phyloP scores from a whole-genome alignment of 2,329 filamentous ascomycete genomes.

The Aaosphaeria arxii region DNA sequence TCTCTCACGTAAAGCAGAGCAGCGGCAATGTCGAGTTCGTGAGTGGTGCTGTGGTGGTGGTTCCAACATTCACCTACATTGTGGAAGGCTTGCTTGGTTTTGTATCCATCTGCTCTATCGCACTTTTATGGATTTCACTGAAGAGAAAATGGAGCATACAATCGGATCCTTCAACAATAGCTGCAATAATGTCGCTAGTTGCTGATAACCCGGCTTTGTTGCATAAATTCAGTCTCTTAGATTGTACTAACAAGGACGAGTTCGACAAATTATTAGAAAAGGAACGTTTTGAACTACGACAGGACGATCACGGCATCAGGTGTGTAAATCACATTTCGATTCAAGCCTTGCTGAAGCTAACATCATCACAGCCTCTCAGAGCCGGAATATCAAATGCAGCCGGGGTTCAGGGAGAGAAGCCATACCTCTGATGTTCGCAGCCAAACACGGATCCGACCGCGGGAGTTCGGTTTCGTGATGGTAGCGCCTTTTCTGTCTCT shows the following conservation, averaged over 20 bases:
- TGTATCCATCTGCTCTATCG: constrained; percentile 16
- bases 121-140: constrained; percentile 20
- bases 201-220: constrained; percentile 23
- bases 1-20: constrained; percentile 2
- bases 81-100: constrained; percentile 33
- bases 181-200: constrained; percentile 32
- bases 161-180: constrained; percentile 36
- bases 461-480: constrained; percentile 16
- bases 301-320: constrained; percentile 2
- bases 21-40: neutral
- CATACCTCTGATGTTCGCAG: no score
- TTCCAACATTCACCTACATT: constrained; percentile 35
- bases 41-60: neutral
- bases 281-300: constrained; percentile 15
- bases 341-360: no score
- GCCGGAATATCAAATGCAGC: no score
- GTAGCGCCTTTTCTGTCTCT: constrained; percentile 13
- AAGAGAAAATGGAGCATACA: constrained; percentile 15
- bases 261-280: constrained; percentile 9
- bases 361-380: no score
- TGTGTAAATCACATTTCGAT: constrained; percentile 2
- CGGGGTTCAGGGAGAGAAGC: no score
- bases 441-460: constrained; percentile 4
- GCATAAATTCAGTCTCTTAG: constrained; percentile 16
- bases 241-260: constrained; percentile 16